These are phyloP conservation scores for Neofusicoccum sp. DNA, from an alignment of 2,329 filamentous ascomycete genomes.

Conservation along the genomic window DNA sequence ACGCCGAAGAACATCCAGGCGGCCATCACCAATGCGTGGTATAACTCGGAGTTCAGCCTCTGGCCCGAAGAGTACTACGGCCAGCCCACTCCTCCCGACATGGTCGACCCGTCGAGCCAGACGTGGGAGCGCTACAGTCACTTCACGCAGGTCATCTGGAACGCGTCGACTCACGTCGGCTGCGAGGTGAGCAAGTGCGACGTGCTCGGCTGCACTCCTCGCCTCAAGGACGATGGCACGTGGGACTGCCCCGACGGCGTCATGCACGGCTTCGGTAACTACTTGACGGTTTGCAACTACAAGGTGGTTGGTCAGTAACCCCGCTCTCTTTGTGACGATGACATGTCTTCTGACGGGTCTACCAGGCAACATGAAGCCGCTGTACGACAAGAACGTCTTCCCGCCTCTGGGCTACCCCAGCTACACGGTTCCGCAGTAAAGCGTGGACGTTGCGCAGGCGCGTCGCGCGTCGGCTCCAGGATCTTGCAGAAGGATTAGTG, in stretches of 20 bases:
- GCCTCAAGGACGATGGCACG: too few relatives aligned
- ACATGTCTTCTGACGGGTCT: background rate
- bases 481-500: background rate
- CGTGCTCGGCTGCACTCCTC: background rate
- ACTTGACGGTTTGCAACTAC: background rate
- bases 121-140: slow-evolving; percentile 2
- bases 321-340: background rate
- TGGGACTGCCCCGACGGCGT: background rate
- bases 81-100: background rate
- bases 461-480: background rate
- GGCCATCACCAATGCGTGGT: slow-evolving; percentile 1
- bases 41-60: background rate
- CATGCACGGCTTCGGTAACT: background rate
- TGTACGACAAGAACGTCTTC: background rate
- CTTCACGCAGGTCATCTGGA: slow-evolving; percentile 9
- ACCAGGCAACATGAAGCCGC: background rate
- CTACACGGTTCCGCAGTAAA: background rate
- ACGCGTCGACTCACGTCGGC: background rate
- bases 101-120: too few relatives aligned
- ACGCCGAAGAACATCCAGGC: background rate
- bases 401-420: background rate
- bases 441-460: background rate
- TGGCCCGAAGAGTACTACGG: background rate
- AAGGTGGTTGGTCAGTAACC: background rate
- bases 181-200: background rate